Base-by-base conservation (phyloP, 2,329 filamentous ascomycete genomes). In the Pyrenophora seminiperda region DNA sequence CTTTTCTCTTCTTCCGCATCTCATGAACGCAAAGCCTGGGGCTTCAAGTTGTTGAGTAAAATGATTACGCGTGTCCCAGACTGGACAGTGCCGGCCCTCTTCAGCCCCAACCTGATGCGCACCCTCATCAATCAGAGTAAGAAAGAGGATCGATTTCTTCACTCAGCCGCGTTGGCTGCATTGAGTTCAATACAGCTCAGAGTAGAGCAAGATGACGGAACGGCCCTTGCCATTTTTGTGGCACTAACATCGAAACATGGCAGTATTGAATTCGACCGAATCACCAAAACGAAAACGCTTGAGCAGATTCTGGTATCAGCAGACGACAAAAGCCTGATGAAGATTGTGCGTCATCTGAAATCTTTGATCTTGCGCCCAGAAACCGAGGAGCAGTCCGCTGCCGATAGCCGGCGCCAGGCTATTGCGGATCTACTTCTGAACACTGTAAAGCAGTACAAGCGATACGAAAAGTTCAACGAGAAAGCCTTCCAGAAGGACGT, bases 21-120 rank as follows among this genome's bases (percentile, higher is more conserved):
- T 1, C 86, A 92, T 34, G 90, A 92, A 61, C 88, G 95, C 47
- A 97, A 97, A 73, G 91, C 90, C 65, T 91, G 91, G 73, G 94
- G 94, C 0, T 93, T 97, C 74, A 85, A 92, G 64, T 82, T 97
- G 2, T 90, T 97, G 65, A 85, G 88, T 62, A 90, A 88, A 65
- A 83, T 91, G 61, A 75, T 97, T 3, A 76, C 78, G 24, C 78
- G 75, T 30, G 76, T 76, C 63, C 68, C 83, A 71, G 56, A 71
- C 55, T 56, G 77, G 68, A 48, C 81, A 80, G 61, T 82, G 76
- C 43, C 79, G 72, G 56, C 79, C 7, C 77, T 96, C 0, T 96
- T 97, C 70, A 91, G 89, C 63, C 85, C 86, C 54, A 96, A 96
- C 63, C 77, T 97, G 17, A 85, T 95, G 75, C 82, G 85, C 40